Base-by-base conservation (phyloP, 2,329 filamentous ascomycete species). In the Sphaerulina musiva region DNA sequence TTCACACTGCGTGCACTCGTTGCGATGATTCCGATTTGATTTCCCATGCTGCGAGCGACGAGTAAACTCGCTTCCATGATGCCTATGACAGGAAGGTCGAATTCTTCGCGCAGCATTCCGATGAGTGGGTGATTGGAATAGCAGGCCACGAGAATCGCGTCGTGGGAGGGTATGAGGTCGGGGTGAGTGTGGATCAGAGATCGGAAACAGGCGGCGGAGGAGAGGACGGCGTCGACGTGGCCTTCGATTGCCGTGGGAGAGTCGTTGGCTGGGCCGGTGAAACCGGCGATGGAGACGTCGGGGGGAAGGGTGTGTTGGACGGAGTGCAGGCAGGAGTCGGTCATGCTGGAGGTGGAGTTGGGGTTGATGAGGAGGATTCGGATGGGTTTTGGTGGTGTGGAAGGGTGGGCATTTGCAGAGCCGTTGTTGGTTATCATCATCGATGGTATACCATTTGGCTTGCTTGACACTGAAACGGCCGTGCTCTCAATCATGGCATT, bases 41-140 rank as follows among this genome's bases (percentile, higher is more conserved):
- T 70, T 2, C 78, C 78, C 1, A 80, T 68, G 52, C 77, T 79
- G 6, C 76, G 64, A 5, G 76, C 73, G 5, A 75, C 69, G 58
- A 81, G 79, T 2, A 79, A 66, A 3, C 65, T 70, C 0, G 76
- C 75, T 62, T 79, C 76, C 74, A 79, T 78, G 53, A 79, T 78
- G 2, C 77, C 76, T 2, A 78, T 72, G 4, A 73, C 66, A 0
- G 76, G 76, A 46, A 74, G 65, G 2, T 63, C 55, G 41, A 74
- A 69, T 50, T 77, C 75, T 58, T 78, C 76, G 1, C 74, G 68
- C 32, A 78, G 66, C 63, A 75, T 74, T 17, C 66, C 63, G 53
- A 75, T 75, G 3, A 79, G 67, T 1, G 74, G 71, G 54, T 79
- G 76, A 36, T 75, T 71, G 50, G 70, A 74, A 65, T 77, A 78